Percentiles rank a stretch among this genome's conserved stretches.
These are phyloP conservation scores for Volvox carteri DNA, from an alignment of 163 green algal species.

Conservation along the genomic window DNA sequence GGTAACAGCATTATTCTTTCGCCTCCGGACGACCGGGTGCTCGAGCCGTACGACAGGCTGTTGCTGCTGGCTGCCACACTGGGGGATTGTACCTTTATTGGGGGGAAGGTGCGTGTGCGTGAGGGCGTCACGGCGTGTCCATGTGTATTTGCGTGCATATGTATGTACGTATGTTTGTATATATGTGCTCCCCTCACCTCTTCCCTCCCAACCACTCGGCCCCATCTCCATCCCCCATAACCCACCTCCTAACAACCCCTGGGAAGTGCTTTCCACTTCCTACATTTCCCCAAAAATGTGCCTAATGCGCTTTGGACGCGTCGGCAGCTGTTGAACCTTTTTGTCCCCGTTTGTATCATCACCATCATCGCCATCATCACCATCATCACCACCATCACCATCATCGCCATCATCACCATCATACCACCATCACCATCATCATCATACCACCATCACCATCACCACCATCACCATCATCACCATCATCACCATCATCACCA, in stretches of 20 bases:
- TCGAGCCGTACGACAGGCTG: background rate
- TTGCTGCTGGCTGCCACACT: conserved; percentile 6
- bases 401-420: too few species aligned
- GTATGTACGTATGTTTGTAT: background rate
- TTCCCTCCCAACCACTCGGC: background rate
- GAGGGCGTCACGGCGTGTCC: background rate
- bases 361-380: too few species aligned
- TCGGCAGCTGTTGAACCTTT: too few species aligned
- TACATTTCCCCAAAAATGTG: too few species aligned
- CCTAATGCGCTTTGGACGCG: too few species aligned
- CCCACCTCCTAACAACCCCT: background rate
- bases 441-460: too few species aligned
- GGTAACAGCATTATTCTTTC: background rate
- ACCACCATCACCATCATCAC: too few species aligned
- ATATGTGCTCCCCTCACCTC: background rate
- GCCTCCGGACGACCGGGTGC: background rate
- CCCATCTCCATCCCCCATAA: background rate
- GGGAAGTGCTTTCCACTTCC: too few species aligned
- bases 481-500: too few species aligned
- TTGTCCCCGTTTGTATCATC: too few species aligned
- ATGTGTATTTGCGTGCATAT: background rate
- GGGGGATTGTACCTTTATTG: background rate
- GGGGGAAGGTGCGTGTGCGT: background rate
- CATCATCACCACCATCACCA: too few species aligned
- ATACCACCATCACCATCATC: too few species aligned